These are phyloP conservation scores for Ceratocystis huliohia DNA, from an alignment of 2,329 filamentous ascomycete species.

Conservation along the genomic window DNA sequence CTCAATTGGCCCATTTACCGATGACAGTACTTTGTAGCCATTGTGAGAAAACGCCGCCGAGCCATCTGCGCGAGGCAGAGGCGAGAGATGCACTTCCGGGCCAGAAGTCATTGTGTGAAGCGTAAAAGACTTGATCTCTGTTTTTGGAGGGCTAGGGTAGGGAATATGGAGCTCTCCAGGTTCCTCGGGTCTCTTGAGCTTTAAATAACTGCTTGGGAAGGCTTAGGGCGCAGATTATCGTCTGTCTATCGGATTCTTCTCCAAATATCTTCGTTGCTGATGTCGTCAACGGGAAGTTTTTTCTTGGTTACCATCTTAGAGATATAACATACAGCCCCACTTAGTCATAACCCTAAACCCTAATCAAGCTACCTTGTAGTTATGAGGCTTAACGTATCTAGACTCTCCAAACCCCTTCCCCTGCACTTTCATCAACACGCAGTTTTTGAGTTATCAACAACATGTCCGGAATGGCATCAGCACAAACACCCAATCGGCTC, in stretches of 20 bases:
- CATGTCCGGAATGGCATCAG: constrained; percentile 10
- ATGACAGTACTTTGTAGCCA: constrained; percentile 69
- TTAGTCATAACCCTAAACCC: background rate
- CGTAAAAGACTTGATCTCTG: background rate
- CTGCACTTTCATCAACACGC: too few species aligned
- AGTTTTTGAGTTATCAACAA: background rate
- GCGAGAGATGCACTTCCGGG: constrained; percentile 42
- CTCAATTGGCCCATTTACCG: constrained; percentile 88
- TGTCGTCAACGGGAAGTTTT: background rate
- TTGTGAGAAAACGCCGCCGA: constrained; percentile 64
- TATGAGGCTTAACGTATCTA: background rate
- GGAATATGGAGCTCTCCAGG: background rate
- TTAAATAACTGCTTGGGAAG: background rate
- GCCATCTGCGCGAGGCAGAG: constrained; percentile 61
- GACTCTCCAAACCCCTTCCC: too few species aligned
- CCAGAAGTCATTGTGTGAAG: constrained; percentile 25
- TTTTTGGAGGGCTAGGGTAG: background rate
- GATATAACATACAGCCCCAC: background rate
- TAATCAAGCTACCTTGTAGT: background rate
- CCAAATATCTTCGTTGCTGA: background rate
- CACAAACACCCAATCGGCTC: background rate
- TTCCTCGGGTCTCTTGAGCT: background rate
- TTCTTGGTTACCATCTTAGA: background rate
- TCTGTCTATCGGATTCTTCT: too few species aligned
- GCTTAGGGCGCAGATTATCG: too few species aligned